Evolutionary conservation across 2,329 filamentous ascomycete species (phyloP).

Genomic region (Exserohilum rostratum): DNA sequence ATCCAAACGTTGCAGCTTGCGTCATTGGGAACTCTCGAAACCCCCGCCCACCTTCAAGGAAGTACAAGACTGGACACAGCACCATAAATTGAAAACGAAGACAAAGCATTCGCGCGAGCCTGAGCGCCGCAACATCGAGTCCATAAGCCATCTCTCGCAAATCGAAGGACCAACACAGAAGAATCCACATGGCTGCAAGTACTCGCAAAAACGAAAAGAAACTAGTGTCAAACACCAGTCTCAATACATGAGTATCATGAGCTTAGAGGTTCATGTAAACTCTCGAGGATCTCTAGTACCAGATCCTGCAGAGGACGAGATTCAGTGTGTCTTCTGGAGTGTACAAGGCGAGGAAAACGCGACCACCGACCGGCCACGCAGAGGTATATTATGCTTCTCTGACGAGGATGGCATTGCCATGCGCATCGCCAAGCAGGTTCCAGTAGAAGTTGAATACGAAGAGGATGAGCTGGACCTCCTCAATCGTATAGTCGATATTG

Average conservation of each 20-base stretch:
- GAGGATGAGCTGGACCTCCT: constrained; percentile 82
- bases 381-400: constrained; percentile 76
- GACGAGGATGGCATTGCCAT: constrained; percentile 64
- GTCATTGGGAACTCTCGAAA: constrained; percentile 76
- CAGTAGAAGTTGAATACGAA: constrained; percentile 73
- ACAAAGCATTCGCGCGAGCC: constrained; percentile 12
- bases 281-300: constrained; percentile 80
- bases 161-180: constrained; percentile 87
- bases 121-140: constrained; percentile 21
- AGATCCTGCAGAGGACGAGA: constrained; percentile 88
- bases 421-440: constrained; percentile 66
- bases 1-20: constrained; percentile 65
- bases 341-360: constrained; percentile 75
- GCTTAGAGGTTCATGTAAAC: constrained; percentile 89
- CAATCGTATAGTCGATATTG: constrained; percentile 83
- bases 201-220: constrained; percentile 75
- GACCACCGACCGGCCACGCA: constrained; percentile 60
- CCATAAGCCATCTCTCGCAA: constrained; percentile 67
- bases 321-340: constrained; percentile 90
- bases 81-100: constrained; percentile 16
- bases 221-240: constrained; percentile 81
- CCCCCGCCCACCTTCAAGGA: constrained; percentile 73
- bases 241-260: constrained; percentile 97
- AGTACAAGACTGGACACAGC: constrained; percentile 70
- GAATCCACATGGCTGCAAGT: constrained; percentile 83